Evolutionary conservation across 2,329 filamentous ascomycete species (phyloP).

Genomic region (Pseudocercospora macadamiae): DNA sequence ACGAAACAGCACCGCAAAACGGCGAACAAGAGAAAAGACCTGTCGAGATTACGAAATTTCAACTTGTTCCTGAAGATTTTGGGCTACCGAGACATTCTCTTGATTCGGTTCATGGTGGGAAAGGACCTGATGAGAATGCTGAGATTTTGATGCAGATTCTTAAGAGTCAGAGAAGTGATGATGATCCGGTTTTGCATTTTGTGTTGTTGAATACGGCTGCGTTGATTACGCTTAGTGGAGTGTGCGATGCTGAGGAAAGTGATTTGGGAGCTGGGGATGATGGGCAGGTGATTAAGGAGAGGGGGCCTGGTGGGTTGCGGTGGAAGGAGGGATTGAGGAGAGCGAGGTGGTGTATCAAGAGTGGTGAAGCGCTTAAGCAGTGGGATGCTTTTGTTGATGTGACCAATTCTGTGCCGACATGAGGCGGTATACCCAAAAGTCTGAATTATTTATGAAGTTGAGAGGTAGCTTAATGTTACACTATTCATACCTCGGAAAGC

Average conservation of each 20-base stretch:
- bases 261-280: conserved; percentile 80
- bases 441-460: too few species aligned
- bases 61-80: conserved; percentile 81
- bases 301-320: conserved; percentile 80
- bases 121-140: conserved; percentile 85
- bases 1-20: conserved; percentile 40
- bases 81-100: conserved; percentile 77
- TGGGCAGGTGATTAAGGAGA: conserved; percentile 76
- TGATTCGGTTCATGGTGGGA: conserved; percentile 77
- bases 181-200: conserved; percentile 89
- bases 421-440: too few species aligned
- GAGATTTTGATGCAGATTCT: conserved; percentile 78
- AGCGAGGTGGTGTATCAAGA: conserved; percentile 85
- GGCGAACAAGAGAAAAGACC: conserved; percentile 45
- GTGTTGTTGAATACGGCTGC: conserved; percentile 93
- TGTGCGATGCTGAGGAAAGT: conserved; percentile 82
- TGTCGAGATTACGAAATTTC: conserved; percentile 74
- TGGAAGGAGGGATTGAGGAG: conserved; percentile 95
- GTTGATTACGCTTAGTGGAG: conserved; percentile 79
- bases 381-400: conserved; percentile 83
- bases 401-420: conserved; percentile 58
- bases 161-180: conserved; percentile 68
- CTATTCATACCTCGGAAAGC: too few species aligned
- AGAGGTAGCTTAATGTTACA: too few species aligned
- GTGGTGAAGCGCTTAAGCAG: conserved; percentile 80